Conservation (phyloP, 2,329 filamentous ascomycete genomes). For the Botrytis pseudocinerea region DNA sequence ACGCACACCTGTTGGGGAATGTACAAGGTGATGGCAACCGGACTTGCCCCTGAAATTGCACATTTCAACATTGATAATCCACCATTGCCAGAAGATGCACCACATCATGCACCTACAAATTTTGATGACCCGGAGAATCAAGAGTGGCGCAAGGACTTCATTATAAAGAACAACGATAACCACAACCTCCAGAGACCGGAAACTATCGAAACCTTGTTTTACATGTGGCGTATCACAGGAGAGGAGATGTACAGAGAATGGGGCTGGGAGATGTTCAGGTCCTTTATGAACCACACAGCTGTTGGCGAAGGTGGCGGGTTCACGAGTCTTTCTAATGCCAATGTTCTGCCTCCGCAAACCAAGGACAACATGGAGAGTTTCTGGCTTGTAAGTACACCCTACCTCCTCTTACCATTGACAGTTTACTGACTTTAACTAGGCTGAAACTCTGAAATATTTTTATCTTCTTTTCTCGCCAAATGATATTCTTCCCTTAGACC, state of each 20-base stretch:
- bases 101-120: conserved; percentile 51
- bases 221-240: conserved; percentile 98
- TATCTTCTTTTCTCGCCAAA: conserved; percentile 88
- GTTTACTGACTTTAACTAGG: conserved; percentile 50
- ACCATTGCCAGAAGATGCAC: conserved; percentile 60
- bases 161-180: conserved; percentile 76
- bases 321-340: conserved; percentile 76
- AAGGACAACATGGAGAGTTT: conserved; percentile 98
- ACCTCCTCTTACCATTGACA: not conserved
- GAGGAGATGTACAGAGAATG: conserved; percentile 87
- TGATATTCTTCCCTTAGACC: conserved; percentile 79
- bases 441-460: conserved; percentile 96
- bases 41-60: conserved; percentile 91
- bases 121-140: conserved; percentile 54
- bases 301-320: conserved; percentile 79
- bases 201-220: conserved; percentile 93
- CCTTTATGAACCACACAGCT: conserved; percentile 82
- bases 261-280: conserved; percentile 98
- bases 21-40: conserved; percentile 87
- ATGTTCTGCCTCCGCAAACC: conserved; percentile 64
- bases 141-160: conserved; percentile 74
- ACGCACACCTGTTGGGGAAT: conserved; percentile 98
- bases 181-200: conserved; percentile 96
- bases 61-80: conserved; percentile 79
- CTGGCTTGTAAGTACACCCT: conserved; percentile 71